Evolutionary conservation across 495 filamentous ascomycete species (phyloP).

Genomic region (Neurospora tetraspora): DNA sequence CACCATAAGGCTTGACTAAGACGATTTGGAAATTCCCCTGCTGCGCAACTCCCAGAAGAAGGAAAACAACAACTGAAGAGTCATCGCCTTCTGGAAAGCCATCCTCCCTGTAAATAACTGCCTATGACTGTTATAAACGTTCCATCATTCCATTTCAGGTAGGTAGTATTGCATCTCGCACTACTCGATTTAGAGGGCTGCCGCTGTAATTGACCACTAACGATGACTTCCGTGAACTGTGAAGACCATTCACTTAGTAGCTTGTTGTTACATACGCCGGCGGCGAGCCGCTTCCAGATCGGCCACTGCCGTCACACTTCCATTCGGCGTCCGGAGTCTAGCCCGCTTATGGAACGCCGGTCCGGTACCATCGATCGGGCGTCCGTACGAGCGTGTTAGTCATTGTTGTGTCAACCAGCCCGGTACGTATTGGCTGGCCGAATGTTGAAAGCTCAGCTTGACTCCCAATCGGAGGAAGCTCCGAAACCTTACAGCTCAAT

Average conservation of each 20-base stretch:
- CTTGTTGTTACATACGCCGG: not conserved
- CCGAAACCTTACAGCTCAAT: not conserved
- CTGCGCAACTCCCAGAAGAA: not conserved
- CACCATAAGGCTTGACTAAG: not conserved
- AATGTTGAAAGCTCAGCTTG: not conserved
- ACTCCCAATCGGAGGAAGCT: not conserved
- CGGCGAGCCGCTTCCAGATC: not conserved
- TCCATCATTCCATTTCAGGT: not conserved
- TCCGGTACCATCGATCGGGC: not conserved
- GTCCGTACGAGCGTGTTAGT: not conserved
- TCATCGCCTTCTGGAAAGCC: not conserved
- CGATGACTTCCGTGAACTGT: not conserved
- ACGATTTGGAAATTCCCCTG: not conserved
- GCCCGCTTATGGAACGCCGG: not conserved
- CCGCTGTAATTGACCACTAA: not conserved
- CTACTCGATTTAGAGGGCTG: not conserved
- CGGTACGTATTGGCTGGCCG: not conserved
- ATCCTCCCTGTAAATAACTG: not conserved
- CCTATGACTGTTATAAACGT: not conserved
- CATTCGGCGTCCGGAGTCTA: not conserved
- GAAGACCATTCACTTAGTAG: not conserved
- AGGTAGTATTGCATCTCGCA: not conserved
- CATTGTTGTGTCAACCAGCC: not conserved
- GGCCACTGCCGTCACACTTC: not conserved
- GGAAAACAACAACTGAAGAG: not conserved